Conservation (phyloP, 2,329 filamentous ascomycete species). For the Calonectria pteridis region DNA sequence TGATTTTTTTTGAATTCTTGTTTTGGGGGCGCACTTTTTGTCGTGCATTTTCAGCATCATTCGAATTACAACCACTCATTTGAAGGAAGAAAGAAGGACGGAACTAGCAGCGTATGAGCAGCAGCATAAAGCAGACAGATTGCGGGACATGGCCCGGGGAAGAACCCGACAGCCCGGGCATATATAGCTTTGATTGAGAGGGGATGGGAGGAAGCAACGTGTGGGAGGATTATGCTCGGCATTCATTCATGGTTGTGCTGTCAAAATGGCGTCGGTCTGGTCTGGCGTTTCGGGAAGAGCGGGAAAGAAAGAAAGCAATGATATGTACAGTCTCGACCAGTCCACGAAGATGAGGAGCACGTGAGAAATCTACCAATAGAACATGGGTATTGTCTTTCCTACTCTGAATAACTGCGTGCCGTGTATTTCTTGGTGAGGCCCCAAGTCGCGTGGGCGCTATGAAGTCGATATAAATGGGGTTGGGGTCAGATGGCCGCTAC, state of each 20-base stretch:
- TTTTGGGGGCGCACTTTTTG: slow-evolving; percentile 34
- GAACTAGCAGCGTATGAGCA: not conserved
- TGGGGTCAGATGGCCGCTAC: slow-evolving; percentile 37
- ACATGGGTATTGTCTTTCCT: slow-evolving; percentile 22
- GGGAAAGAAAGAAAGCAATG: slow-evolving; percentile 47
- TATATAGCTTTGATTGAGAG: not conserved
- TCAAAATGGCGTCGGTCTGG: slow-evolving; percentile 45
- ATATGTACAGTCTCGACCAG: slow-evolving; percentile 45
- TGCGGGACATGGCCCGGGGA: not conserved
- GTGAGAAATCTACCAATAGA: slow-evolving; percentile 40
- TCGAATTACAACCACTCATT: slow-evolving; percentile 41
- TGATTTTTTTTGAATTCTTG: slow-evolving; percentile 40
- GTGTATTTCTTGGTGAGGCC: not conserved
- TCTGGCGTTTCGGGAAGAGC: slow-evolving; percentile 49
- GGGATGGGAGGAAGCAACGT: not conserved
- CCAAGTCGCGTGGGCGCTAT: slow-evolving; percentile 36
- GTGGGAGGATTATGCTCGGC: slow-evolving; percentile 26
- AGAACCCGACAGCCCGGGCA: not conserved
- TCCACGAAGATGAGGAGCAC: slow-evolving; percentile 40
- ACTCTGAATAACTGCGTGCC: not conserved
- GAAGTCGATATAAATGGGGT: slow-evolving; percentile 11
- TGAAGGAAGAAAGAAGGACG: slow-evolving; percentile 28
- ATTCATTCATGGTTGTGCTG: slow-evolving; percentile 37
- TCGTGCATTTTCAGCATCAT: slow-evolving; percentile 40
- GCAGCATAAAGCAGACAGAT: slow-evolving; percentile 2